Evolutionary conservation across 179 eudicot genomes (phyloP).

Genomic region (Carnegiea gigantea): DNA sequence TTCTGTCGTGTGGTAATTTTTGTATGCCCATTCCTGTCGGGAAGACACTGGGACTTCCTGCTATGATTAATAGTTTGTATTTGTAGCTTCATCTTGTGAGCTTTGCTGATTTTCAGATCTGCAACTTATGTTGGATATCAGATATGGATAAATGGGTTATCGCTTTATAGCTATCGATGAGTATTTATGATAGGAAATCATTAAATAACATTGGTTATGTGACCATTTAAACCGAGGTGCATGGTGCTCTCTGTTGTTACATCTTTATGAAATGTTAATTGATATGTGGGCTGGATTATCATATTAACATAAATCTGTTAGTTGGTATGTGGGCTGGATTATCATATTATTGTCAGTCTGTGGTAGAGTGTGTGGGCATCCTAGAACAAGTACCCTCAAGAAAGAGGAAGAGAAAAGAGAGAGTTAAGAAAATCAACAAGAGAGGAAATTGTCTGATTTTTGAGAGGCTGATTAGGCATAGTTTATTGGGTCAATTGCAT

Average conservation of each 20-base stretch:
- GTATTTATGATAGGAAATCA: neutral
- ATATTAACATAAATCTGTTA: neutral
- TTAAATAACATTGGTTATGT: neutral
- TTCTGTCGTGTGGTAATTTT: neutral
- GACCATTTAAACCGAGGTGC: neutral
- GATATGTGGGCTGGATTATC: neutral
- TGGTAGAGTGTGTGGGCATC: neutral
- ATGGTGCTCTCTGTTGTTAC: neutral
- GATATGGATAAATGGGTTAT: neutral
- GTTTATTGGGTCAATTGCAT: neutral
- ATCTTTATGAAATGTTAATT: neutral
- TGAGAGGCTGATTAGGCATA: neutral
- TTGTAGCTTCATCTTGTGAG: neutral
- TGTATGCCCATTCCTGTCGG: neutral
- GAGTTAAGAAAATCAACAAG: neutral
- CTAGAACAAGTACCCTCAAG: neutral
- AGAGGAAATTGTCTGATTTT: neutral
- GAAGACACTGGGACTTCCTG: neutral
- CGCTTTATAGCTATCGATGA: neutral
- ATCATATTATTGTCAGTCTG: neutral
- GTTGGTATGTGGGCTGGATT: neutral
- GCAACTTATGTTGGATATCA: neutral
- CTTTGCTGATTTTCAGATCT: neutral
- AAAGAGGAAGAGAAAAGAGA: neutral
- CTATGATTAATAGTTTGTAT: neutral